Conservation (phyloP, 805 yeast species). For the Spathaspora sp. region DNA sequence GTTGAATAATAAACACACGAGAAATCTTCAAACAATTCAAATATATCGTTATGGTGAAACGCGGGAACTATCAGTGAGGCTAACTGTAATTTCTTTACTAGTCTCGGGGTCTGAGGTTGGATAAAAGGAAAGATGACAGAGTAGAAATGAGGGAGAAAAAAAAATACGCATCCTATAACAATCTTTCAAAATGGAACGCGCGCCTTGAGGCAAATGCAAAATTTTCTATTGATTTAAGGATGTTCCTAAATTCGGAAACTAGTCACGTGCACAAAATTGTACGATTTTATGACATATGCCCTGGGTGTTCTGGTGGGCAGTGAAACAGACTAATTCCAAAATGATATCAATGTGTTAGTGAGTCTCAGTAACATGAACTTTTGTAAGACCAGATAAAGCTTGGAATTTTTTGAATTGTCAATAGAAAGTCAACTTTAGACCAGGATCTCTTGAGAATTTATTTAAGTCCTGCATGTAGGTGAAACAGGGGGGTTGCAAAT, state of each 20-base stretch:
- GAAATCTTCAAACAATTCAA: neutral
- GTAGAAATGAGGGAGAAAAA: neutral
- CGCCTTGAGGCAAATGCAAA: neutral
- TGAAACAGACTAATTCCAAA: too few species aligned
- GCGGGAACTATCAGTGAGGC: neutral
- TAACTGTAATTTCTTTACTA: neutral
- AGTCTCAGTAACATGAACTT: too few species aligned
- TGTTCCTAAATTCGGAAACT: neutral
- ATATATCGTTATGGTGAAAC: neutral
- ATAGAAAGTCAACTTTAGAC: too few species aligned
- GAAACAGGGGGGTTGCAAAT: too few species aligned
- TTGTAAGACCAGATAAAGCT: too few species aligned
- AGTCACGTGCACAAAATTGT: too few species aligned
- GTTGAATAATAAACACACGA: neutral
- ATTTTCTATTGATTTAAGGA: neutral
- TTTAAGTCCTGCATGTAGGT: too few species aligned
- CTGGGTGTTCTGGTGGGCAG: too few species aligned
- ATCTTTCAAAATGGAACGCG: neutral
- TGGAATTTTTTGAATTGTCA: too few species aligned
- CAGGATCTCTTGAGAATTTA: too few species aligned
- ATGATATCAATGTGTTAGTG: too few species aligned
- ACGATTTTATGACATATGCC: too few species aligned
- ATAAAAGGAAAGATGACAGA: neutral
- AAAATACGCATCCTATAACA: neutral
- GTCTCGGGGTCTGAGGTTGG: neutral